Evolutionary conservation across 1,284 basidiomycete species (phyloP), one percentile per base, ranked within the genome.

Genomic region (Irpex lacteus): DNA sequence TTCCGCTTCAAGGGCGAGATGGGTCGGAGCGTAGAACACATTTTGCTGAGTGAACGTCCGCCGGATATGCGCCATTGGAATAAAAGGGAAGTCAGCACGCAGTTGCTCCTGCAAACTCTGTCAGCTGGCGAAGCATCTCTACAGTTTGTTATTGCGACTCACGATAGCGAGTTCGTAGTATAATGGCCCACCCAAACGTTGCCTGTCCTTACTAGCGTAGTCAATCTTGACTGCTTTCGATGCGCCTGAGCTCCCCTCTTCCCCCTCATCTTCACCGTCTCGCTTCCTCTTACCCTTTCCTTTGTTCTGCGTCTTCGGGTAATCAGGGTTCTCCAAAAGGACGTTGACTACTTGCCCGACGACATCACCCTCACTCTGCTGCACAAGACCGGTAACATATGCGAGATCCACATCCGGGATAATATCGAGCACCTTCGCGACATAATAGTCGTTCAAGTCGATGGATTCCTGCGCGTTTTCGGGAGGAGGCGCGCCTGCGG

Each of bases 381-480:
- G 72, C 9, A 90, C 70, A 34, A 90, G 81, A 1, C 72, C 66
- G 18, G 78, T 70, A 8, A 81, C 81, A 67, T 90, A 79, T 2
- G 79, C 77, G 0, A 85, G 84, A 7, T 82, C 78, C 8, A 90
- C 87, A 68, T 91, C 87, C 0, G 90, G 90, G 21, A 91, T 74
- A 44, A 92, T 81, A 70, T 90, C 89, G 50, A 89, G 76, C 40
- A 91, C 79, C 58, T 80, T 83, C 5, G 81, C 79, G 55, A 85
- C 73, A 62, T 70, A 75, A 1, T 21, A 44, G 56, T 70, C 66
- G 19, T 60, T 37, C 1, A 63, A 52, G 18, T 68, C 70, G 62
- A 62, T 38, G 60, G 34, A 6, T 13, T 47, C 36, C 18, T 50
- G 58, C 26, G 38, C 37, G 11, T 44, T 3, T n/a, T 40, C 13